phyloP scores from a whole-genome alignment of 495 filamentous ascomycete species.

The Schizothecium vesticola region DNA sequence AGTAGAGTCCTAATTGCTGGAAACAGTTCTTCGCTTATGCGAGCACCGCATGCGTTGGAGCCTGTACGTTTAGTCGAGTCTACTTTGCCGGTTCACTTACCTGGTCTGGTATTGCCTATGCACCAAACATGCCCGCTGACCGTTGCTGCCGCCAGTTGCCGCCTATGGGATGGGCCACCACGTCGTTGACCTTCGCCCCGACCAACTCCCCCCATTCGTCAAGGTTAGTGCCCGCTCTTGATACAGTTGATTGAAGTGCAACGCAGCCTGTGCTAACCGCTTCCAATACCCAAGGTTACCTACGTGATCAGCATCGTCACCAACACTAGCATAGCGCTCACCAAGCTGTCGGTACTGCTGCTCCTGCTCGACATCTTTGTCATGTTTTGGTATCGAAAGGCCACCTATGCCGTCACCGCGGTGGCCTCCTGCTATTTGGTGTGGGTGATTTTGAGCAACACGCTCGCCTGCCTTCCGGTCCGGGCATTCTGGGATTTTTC shows the following conservation, averaged over 20 bases:
- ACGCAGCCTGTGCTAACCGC: neutral
- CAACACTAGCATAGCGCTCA: neutral
- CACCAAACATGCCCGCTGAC: too few species aligned
- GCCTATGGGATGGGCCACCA: neutral
- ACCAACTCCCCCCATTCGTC: too few species aligned
- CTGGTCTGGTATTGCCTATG: too few species aligned
- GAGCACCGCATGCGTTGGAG: neutral
- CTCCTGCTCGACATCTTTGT: neutral
- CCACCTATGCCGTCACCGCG: neutral
- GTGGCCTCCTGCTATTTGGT: neutral
- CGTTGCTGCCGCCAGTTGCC: neutral
- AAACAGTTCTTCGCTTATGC: neutral
- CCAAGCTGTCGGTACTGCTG: neutral
- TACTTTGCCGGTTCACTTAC: too few species aligned
- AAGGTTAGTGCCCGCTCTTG: too few species aligned
- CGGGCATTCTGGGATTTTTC: neutral
- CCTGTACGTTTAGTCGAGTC: slow-evolving; percentile 3
- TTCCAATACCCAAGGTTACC: neutral
- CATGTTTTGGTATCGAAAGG: neutral
- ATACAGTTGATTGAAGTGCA: too few species aligned
- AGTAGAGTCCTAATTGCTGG: too few species aligned
- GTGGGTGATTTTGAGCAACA: neutral
- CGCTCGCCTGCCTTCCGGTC: neutral
- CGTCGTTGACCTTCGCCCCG: neutral
- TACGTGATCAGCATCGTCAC: neutral